A percentile compares a stretch with the other conserved stretches of the same genome.
Evolutionary conservation across 768 basidiomycete genomes (phyloP).

Genomic region (Cytidiella melzeri): DNA sequence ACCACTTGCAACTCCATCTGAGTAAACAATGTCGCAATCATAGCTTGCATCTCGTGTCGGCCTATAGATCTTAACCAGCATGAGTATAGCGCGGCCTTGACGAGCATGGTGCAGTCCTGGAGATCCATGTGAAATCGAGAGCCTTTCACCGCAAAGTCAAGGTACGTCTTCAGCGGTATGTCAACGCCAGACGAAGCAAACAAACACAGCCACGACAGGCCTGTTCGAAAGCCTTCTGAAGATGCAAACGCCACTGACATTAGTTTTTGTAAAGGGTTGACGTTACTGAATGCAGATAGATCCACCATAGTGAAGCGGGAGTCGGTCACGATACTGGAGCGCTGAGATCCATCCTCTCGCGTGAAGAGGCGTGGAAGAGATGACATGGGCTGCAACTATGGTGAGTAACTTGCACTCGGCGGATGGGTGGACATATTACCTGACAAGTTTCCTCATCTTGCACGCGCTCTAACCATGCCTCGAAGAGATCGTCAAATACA

Average conservation of each 20-base stretch:
- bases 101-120: constrained; percentile 40
- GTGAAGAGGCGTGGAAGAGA: constrained; percentile 55
- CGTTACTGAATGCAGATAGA: constrained; percentile 20
- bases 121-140: constrained; percentile 34
- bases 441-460: constrained; percentile 27
- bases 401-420: not conserved
- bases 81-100: constrained; percentile 49
- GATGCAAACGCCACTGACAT: constrained; percentile 36
- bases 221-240: constrained; percentile 36
- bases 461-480: constrained; percentile 51
- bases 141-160: constrained; percentile 39
- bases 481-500: constrained; percentile 50
- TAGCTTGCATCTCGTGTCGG: constrained; percentile 49
- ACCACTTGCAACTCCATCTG: constrained; percentile 31
- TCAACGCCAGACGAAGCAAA: constrained; percentile 62
- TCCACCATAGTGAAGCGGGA: constrained; percentile 25
- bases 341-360: constrained; percentile 42
- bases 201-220: constrained; percentile 54
- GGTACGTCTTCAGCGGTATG: constrained; percentile 46
- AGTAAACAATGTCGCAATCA: constrained; percentile 41
- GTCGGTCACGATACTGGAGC: constrained; percentile 33
- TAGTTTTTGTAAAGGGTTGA: constrained; percentile 54
- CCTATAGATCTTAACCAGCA: constrained; percentile 57
- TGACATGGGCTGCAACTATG: constrained; percentile 36
- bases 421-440: constrained; percentile 31